Conservation (phyloP, 805 yeast species). For the Candida easanensis region DNA sequence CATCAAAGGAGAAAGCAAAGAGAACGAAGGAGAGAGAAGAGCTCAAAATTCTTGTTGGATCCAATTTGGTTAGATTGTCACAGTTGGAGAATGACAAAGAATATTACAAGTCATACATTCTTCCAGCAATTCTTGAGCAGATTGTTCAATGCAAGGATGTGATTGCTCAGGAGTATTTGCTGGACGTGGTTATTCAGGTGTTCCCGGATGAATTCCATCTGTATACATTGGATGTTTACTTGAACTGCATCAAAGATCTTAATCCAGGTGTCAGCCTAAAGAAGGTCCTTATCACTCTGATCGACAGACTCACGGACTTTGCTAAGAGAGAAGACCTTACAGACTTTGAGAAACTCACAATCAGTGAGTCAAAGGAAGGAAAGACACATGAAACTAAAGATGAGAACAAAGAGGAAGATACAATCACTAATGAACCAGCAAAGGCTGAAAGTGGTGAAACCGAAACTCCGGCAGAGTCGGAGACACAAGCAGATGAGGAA, state of each 20-base stretch:
- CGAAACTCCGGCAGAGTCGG: not conserved
- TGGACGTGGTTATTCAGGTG: conserved; percentile 90
- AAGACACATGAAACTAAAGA: conserved; percentile 15
- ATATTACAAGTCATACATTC: conserved; percentile 45
- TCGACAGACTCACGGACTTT: conserved; percentile 65
- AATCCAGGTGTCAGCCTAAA: conserved; percentile 69
- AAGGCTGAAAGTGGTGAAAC: not conserved
- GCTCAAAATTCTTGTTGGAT: conserved; percentile 87
- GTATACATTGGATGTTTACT: conserved; percentile 62
- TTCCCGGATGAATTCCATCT: conserved; percentile 93
- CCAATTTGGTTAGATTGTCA: conserved; percentile 83
- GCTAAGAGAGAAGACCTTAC: conserved; percentile 37
- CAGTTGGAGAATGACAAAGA: conserved; percentile 72
- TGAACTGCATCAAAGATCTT: conserved; percentile 63
- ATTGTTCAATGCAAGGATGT: conserved; percentile 89
- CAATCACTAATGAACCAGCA: conserved; percentile 6
- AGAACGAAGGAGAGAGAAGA: conserved; percentile 81
- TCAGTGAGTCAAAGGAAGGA: conserved; percentile 19
- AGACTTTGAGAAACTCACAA: conserved; percentile 21
- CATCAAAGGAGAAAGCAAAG: conserved; percentile 72
- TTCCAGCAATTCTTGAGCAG: conserved; percentile 85
- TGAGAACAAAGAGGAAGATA: conserved; percentile 2
- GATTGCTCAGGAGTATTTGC: conserved; percentile 86
- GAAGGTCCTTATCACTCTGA: conserved; percentile 63
- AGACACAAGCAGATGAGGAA: not conserved